phyloP scores from a whole-genome alignment of 805 yeast genomes.

The Saturnispora hagleri region DNA sequence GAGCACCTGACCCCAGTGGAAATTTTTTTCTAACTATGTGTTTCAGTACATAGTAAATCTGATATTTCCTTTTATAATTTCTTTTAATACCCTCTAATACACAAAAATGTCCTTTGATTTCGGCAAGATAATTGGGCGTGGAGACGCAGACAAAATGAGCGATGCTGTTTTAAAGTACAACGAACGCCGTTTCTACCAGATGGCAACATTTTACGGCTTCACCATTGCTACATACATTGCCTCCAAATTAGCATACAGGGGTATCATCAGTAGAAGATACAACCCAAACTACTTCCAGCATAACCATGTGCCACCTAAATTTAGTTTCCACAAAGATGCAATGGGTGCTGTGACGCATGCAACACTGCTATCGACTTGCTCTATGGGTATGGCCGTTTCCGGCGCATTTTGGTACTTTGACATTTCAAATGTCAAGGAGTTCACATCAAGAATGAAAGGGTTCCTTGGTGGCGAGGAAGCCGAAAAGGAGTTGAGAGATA shows the following conservation, averaged over 20 bases:
- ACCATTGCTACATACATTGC: slow-evolving; percentile 65
- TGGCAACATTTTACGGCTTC: slow-evolving; percentile 62
- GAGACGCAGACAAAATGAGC: slow-evolving; percentile 19
- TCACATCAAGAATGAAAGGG: slow-evolving; percentile 57
- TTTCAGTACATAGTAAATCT: too few species aligned
- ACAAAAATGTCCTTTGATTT: slow-evolving; percentile 19
- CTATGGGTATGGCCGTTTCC: slow-evolving; percentile 61
- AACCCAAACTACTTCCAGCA: slow-evolving; percentile 73
- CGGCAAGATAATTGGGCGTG: slow-evolving; percentile 25
- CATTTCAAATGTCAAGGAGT: slow-evolving; percentile 58
- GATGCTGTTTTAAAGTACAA: slow-evolving; percentile 41
- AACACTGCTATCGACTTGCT: slow-evolving; percentile 61
- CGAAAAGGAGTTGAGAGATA: slow-evolving; percentile 34
- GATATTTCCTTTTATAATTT: neutral
- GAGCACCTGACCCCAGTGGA: neutral
- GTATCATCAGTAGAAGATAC: slow-evolving; percentile 64
- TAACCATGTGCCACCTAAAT: slow-evolving; percentile 79
- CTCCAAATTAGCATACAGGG: slow-evolving; percentile 65
- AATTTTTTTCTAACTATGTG: neutral
- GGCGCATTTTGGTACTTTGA: slow-evolving; percentile 79
- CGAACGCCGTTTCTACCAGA: slow-evolving; percentile 58
- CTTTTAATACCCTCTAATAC: neutral
- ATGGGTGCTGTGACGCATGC: slow-evolving; percentile 79
- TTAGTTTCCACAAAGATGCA: slow-evolving; percentile 74
- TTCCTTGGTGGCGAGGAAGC: slow-evolving; percentile 61